Conservation (phyloP, 164 flowering plant genomes). For the Magnolia sinica region DNA sequence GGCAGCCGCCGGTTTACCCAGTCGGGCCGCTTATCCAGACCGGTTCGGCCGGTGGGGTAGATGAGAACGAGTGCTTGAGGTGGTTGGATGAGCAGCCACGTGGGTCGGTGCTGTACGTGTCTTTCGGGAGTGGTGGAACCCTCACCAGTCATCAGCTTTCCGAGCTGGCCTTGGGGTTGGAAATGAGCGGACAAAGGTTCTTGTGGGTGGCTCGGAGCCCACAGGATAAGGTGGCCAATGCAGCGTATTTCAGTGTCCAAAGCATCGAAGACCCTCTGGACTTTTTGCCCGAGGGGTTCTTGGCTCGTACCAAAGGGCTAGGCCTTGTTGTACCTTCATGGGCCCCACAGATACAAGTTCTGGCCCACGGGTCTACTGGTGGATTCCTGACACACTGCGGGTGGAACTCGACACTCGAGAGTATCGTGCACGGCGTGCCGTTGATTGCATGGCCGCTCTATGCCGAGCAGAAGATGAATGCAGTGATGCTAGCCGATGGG, state of each 20-base stretch:
- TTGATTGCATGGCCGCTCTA: conserved; percentile 72
- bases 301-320: conserved; percentile 13
- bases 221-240: conserved; percentile 14
- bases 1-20: conserved; percentile 25
- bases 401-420: conserved; percentile 73
- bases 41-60: neutral
- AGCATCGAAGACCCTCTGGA: conserved; percentile 21
- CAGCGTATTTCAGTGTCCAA: conserved; percentile 15
- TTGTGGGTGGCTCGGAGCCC: conserved; percentile 41
- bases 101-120: conserved; percentile 34
- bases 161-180: conserved; percentile 38
- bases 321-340: conserved; percentile 30
- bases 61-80: conserved; percentile 15
- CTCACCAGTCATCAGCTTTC: conserved; percentile 22
- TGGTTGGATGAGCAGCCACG: conserved; percentile 41
- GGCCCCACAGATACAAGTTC: conserved; percentile 22
- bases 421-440: conserved; percentile 59
- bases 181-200: conserved; percentile 36
- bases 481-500: conserved; percentile 43
- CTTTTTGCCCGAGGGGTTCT: conserved; percentile 29
- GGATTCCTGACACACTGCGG: conserved; percentile 41
- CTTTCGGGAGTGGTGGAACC: conserved; percentile 50
- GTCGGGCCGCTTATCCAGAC: conserved; percentile 31
- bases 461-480: conserved; percentile 72
- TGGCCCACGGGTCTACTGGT: conserved; percentile 14